Evolutionary conservation across 2,329 filamentous ascomycete genomes (phyloP), one percentile per base, ranked within the genome.

Genomic region (Exophiala dermatitidis): DNA sequence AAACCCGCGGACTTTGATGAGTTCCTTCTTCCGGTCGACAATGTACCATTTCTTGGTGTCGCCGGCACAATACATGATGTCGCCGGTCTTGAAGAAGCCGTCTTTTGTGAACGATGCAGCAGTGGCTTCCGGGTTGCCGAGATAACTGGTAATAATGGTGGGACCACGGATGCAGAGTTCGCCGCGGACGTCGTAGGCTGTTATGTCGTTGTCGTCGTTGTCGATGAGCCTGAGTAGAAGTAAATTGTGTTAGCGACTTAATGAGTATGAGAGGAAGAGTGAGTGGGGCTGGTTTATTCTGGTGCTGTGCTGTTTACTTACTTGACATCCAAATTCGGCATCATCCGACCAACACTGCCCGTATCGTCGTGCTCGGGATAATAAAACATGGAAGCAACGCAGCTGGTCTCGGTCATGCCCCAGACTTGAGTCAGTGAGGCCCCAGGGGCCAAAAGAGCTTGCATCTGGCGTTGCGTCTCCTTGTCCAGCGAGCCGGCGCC

Each of bases 31-130:
- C 3, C 88, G 82, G 65, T 94, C 88, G 0, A 88, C 90, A 63
- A 60, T 52, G 26, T 58, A 58, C 70, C 74, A 80, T 58, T 78
- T 71, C 10, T 70, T 67, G 7, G 50, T 95, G 87, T 60, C 83
- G 72, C 3, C 78, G 77, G 8, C 91, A 72, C 3, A 91, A 72
- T 0, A 85, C 0, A 70, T 76, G 19, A 82, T 73, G 57, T 82
- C 80, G 0, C 80, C 79, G 0, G 79, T 81, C 48, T 78, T 76
- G 63, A 78, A 80, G 63, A 72, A 81, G 0, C 78, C 76, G 0
- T 79, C 76, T 0, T 56, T 56, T 55, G 80, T 76, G 37, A 56
- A 59, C 3, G 50, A 47, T 4, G 48, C 55, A 10, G 33, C 36
- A 38, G 65, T 67, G 26, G 70, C 70, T 31, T 68, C 63, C 2